Base-by-base conservation (phyloP, 805 yeast species). In the Lipomyces sp. region DNA sequence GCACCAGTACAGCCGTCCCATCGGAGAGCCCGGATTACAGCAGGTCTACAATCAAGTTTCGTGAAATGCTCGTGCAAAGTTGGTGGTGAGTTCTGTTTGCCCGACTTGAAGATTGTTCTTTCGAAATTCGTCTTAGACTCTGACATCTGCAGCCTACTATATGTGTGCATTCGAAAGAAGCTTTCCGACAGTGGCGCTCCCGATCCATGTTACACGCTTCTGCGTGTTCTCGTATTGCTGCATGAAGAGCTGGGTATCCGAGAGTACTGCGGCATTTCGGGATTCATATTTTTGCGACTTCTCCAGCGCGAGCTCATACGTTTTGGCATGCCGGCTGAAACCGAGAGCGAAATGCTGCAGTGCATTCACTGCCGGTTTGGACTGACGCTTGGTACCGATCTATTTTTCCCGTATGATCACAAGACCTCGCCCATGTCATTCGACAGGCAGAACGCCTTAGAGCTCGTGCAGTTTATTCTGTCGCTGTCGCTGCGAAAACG, bases 311-410 rank as follows among this genome's bases (percentile, higher is more conserved):
- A 77, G 18, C 68, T 85, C 31, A 70, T 79, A 14, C 59, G 69
- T 0, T 66, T 77, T 24, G 68, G 73, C 19, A 65, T 71, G 51
- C 57, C 62, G 13, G 28, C 34, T 3, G 74, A 74, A 3, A 74
- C 84, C 2, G 90, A 84, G 40, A 72, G 74, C 7, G 93, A 88
- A 39, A 65, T 91, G 41, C 75, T 87, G 7, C 98, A 91, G 62
- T 74, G 87, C 31, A 68, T 93, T 21, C 74, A 81, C 55, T 93
- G 98, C 64, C 75, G 85, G 8, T 88, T 83, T 61, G 95, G 88
- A 39, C 74, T 86, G 44, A 68, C 72, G 1, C 70, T 89, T 2
- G 70, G 82, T 1, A 53, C 47, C 10, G 87, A 83, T 13, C 72
- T 73, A 16, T 81, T 80, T 54, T 72, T 73, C 1, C 87, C 93